Base-by-base conservation (phyloP, 495 filamentous ascomycete genomes). In the Penicillium bialowiezense region DNA sequence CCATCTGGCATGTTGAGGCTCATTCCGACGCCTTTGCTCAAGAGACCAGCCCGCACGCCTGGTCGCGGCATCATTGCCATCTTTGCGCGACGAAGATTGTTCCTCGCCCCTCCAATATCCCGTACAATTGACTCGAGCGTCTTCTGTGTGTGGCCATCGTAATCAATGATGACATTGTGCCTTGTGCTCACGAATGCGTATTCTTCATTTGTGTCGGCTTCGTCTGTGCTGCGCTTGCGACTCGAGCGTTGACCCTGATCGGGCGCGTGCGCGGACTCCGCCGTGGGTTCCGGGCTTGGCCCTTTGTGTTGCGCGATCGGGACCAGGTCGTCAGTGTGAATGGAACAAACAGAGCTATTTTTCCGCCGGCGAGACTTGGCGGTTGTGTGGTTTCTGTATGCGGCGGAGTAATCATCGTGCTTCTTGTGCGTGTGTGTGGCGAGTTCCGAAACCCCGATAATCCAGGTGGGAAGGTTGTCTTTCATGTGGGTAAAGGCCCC, bases 131-230 rank as follows among this genome's bases (percentile, higher is more conserved):
- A 74, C 61, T 95, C 90, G 49, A 96, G 88, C 5, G 81, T 76
- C 28, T 81, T 78, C 60, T 96, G 91, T 9, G 90, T 85, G 48
- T 88, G 83, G 56, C 87, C 87, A 62, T 96, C 90, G 64, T 95
- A 96, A 63, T 91, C 88, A 34, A 96, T 86, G 21, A 92, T 84
- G 46, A 95, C 83, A 79, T 90, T 90, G 51, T 80, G 83, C 45
- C 87, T 80, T 10, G 81, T 84, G 46, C 88, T 84, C 62, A 86
- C 89, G 18, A 75, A 74, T 61, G 75, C 36, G 58, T 80, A 48
- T 56, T 70, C 55, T 21, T 67, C 60, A 7, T 41, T 50, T 9
- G 70, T 74, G 29, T 58, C 59, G 29, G 59, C 55, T 42, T 73
- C 54, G 20, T 71, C 58, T 1, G 56, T 52, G 5, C 57, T 57